These are phyloP conservation scores for Epithele typhae DNA, from an alignment of 768 basidiomycete genomes.

Conservation along the genomic window DNA sequence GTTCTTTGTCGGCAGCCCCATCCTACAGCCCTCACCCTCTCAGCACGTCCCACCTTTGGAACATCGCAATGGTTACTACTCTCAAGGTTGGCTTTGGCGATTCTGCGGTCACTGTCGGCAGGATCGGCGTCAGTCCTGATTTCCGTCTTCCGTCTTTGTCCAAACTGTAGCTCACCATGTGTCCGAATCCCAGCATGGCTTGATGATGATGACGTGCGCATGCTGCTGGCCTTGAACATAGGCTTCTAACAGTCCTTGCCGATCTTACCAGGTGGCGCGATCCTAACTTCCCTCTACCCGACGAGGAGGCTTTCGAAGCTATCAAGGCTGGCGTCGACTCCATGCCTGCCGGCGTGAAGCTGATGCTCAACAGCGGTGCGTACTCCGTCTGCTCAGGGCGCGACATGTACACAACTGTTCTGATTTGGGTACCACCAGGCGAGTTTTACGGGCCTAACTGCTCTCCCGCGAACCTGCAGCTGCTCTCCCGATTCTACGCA, in stretches of 20 bases:
- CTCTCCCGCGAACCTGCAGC: constrained; percentile 40
- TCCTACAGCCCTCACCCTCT: too few relatives aligned
- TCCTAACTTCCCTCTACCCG: constrained; percentile 34
- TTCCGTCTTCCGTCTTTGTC: constrained; percentile 21
- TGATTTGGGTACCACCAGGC: constrained; percentile 23
- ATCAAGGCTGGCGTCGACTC: constrained; percentile 50
- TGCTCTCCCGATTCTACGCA: constrained; percentile 47
- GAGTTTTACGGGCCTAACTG: constrained; percentile 52
- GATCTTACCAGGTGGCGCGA: constrained; percentile 30
- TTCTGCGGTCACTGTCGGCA: constrained; percentile 32
- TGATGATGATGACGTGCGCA: constrained; percentile 55
- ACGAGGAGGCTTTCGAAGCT: constrained; percentile 57
- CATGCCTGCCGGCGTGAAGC: constrained; percentile 40
- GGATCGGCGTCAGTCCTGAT: constrained; percentile 33
- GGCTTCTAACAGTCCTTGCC: not conserved
- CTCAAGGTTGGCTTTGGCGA: constrained; percentile 36
- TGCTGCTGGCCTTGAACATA: too few relatives aligned
- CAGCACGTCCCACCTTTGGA: too few relatives aligned
- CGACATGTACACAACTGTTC: too few relatives aligned
- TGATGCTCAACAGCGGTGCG: constrained; percentile 47
- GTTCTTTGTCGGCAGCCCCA: too few relatives aligned
- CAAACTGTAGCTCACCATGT: not conserved
- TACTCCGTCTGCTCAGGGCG: not conserved
- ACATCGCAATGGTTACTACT: constrained; percentile 24
- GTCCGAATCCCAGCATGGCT: constrained; percentile 38